These are phyloP conservation scores for Juncus inflexus DNA, from an alignment of 176 grass and related monocot genomes.

Conservation along the genomic window DNA sequence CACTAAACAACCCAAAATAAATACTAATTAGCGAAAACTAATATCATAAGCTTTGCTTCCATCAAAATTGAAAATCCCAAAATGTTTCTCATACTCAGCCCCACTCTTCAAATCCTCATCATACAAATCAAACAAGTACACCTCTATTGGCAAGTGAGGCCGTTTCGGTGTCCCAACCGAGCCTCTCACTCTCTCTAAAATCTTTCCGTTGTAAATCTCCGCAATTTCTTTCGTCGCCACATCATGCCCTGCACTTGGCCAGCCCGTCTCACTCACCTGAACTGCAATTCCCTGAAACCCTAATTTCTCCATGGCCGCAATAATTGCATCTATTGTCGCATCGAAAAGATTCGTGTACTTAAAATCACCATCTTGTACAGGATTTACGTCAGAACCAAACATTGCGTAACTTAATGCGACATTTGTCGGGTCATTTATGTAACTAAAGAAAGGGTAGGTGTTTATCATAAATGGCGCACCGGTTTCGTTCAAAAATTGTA, in stretches of 20 bases:
- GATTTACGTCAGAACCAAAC: constrained; percentile 17
- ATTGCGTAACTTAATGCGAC: constrained; percentile 49
- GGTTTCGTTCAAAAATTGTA: constrained; percentile 50
- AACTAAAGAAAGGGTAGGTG: constrained; percentile 68
- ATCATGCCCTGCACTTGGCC: constrained; percentile 55
- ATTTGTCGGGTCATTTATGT: constrained; percentile 51
- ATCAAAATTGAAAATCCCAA: constrained; percentile 55
- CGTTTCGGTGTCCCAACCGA: constrained; percentile 43
- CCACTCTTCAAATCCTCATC: constrained; percentile 58
- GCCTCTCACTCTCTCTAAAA: constrained; percentile 34
- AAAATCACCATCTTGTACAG: constrained; percentile 40
- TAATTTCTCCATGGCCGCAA: constrained; percentile 53
- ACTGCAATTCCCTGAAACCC: constrained; percentile 41
- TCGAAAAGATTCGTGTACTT: constrained; percentile 57
- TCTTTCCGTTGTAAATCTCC: constrained; percentile 44
- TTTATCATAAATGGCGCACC: constrained; percentile 66
- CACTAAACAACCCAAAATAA: background rate
- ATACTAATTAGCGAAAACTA: constrained; percentile 32
- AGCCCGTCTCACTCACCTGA: constrained; percentile 62
- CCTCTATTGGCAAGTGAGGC: constrained; percentile 42
- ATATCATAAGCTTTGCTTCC: constrained; percentile 49
- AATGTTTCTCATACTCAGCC: constrained; percentile 51
- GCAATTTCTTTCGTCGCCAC: constrained; percentile 49
- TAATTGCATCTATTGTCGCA: constrained; percentile 51
- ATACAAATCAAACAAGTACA: constrained; percentile 69